Evolutionary conservation across 352 stramenopile genomes (phyloP).

Genomic region (Peronosclerospora sorghi): DNA sequence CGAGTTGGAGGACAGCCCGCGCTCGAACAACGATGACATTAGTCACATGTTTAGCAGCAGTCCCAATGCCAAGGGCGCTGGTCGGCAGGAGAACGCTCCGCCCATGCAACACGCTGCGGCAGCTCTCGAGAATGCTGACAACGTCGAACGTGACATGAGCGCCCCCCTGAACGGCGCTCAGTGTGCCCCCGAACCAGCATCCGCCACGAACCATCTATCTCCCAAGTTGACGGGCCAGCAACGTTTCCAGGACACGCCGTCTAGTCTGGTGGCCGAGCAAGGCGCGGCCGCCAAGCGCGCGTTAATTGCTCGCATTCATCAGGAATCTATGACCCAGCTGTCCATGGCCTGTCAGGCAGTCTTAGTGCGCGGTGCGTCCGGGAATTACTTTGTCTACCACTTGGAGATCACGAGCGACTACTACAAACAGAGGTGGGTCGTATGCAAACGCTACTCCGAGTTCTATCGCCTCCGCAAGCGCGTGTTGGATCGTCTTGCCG

Average conservation of each 20-base stretch:
- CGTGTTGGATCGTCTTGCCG: constrained; percentile 40
- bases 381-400: constrained; percentile 79
- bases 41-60: constrained; percentile 65
- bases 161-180: constrained; percentile 30
- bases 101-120: constrained; percentile 18
- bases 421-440: constrained; percentile 85
- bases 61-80: constrained; percentile 32
- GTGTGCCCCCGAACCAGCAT: constrained; percentile 14
- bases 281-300: constrained; percentile 51
- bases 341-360: constrained; percentile 59
- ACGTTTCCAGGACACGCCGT: constrained; percentile 45
- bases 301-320: constrained; percentile 60
- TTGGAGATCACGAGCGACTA: constrained; percentile 80
- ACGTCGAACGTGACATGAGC: constrained; percentile 25
- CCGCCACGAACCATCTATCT: constrained; percentile 12
- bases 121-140: constrained; percentile 31
- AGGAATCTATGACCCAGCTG: constrained; percentile 73
- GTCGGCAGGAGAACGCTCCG: constrained; percentile 12
- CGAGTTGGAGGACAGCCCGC: constrained; percentile 62
- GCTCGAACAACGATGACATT: constrained; percentile 51
- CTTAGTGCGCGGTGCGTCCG: constrained; percentile 59
- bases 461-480: constrained; percentile 75
- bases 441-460: constrained; percentile 83
- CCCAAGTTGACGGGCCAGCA: constrained; percentile 13
- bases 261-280: constrained; percentile 41